Percentiles rank a stretch among this genome's conserved stretches.
These are phyloP conservation scores for Trichoderma reesei DNA, from an alignment of 495 filamentous ascomycete genomes.

Conservation along the genomic window DNA sequence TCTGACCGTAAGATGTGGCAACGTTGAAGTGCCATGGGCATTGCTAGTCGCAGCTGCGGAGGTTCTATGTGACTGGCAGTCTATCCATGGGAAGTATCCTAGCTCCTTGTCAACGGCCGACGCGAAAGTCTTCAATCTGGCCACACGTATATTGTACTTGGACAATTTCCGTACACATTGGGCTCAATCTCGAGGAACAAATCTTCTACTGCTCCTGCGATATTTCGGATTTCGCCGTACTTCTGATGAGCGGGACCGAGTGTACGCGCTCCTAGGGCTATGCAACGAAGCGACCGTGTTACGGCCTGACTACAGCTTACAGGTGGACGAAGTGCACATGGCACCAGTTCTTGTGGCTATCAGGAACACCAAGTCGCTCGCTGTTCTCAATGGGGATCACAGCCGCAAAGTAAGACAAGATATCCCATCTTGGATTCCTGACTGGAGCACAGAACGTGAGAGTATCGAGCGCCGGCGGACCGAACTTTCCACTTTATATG, in stretches of 20 bases:
- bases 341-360: neutral
- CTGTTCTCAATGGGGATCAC: neutral
- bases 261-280: neutral
- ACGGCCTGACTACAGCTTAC: neutral
- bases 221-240: neutral
- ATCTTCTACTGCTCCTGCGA: neutral
- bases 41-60: neutral
- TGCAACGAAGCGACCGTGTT: neutral
- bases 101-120: neutral
- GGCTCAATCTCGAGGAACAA: neutral
- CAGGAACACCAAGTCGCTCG: neutral
- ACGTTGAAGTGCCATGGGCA: neutral
- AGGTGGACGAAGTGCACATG: neutral
- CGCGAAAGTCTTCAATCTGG: neutral
- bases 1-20: neutral
- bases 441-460: neutral
- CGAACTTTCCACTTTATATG: neutral
- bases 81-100: neutral
- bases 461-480: neutral
- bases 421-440: neutral
- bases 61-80: neutral
- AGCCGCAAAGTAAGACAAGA: neutral
- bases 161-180: neutral
- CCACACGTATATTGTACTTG: neutral
- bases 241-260: neutral